phyloP scores from a whole-genome alignment of 345 rosid species.

The Euphorbia pulcherrima region DNA sequence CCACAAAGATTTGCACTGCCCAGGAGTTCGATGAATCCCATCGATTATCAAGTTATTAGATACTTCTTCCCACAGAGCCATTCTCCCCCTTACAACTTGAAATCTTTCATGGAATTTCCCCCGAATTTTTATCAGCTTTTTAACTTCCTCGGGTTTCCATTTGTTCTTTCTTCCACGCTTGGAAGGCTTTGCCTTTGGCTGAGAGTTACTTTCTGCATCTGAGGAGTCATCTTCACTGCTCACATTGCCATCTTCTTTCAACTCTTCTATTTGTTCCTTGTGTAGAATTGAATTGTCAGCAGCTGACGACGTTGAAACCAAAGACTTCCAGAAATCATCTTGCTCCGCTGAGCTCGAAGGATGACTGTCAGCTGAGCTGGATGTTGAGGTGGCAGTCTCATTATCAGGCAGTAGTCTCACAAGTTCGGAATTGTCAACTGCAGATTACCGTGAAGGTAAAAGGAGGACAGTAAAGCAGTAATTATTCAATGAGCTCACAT shows the following conservation, averaged over 20 bases:
- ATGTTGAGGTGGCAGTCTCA: conserved; percentile 30
- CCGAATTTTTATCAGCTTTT: conserved; percentile 63
- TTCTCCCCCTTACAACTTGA: conserved; percentile 74
- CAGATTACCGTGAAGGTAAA: conserved; percentile 10
- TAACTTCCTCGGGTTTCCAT: conserved; percentile 91
- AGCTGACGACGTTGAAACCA: conserved; percentile 38
- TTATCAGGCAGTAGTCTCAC: conserved; percentile 46
- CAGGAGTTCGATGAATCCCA: conserved; percentile 67
- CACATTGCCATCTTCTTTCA: conserved; percentile 31
- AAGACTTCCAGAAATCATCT: conserved; percentile 66
- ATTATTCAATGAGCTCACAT: neutral
- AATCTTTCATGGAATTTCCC: conserved; percentile 66
- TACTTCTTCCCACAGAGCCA: conserved; percentile 94
- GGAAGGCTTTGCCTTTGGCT: conserved; percentile 40
- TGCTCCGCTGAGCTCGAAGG: conserved; percentile 32
- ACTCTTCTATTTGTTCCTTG: conserved; percentile 21
- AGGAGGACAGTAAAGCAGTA: neutral
- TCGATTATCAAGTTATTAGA: conserved; percentile 53
- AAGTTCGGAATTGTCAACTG: conserved; percentile 42
- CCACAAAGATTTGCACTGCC: conserved; percentile 92
- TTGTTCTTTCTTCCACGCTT: conserved; percentile 54
- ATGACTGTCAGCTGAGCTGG: conserved; percentile 30
- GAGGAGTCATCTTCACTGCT: conserved; percentile 39
- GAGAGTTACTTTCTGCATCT: conserved; percentile 35
- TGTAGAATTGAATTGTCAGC: conserved; percentile 22